A percentile compares a stretch with the other conserved stretches of the same genome.
Conservation (phyloP, 352 stramenopile species). For the Elongisporangium undulatum region DNA sequence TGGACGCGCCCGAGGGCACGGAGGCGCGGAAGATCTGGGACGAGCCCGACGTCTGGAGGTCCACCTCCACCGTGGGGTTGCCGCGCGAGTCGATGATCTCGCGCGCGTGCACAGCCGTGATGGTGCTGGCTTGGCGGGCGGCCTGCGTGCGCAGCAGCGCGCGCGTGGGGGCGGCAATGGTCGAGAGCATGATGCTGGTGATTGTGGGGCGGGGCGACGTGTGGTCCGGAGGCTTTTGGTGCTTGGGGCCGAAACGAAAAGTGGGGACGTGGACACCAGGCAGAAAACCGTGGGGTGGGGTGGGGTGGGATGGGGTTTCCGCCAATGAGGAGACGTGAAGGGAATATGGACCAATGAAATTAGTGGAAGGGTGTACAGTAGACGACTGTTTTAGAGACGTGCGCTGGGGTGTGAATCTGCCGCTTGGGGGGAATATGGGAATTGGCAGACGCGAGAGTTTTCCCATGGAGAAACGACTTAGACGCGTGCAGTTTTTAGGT, state of each 20-base stretch:
- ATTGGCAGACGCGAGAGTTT: too few species aligned
- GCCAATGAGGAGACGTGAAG: neutral
- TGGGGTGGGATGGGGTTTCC: neutral
- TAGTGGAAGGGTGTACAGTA: neutral
- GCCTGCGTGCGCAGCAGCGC: constrained; percentile 12
- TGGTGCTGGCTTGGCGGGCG: constrained; percentile 52
- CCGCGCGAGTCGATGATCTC: constrained; percentile 86
- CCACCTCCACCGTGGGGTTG: constrained; percentile 90
- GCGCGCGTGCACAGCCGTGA: constrained; percentile 70
- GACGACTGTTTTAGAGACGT: neutral
- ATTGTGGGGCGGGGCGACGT: neutral
- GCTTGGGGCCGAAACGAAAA: neutral
- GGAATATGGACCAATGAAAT: neutral
- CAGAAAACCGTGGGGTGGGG: neutral
- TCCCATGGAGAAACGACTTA: neutral
- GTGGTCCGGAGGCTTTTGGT: neutral
- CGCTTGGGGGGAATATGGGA: too few species aligned
- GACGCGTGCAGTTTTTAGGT: neutral
- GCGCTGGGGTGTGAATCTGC: neutral
- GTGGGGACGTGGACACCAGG: neutral
- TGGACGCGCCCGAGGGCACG: constrained; percentile 95
- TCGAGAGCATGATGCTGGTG: neutral
- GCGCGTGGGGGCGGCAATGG: neutral
- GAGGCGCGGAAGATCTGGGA: constrained; percentile 89
- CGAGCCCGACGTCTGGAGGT: constrained; percentile 63